phyloP scores from a whole-genome alignment of 805 yeast species.

The Metschnikowia reukaufii region DNA sequence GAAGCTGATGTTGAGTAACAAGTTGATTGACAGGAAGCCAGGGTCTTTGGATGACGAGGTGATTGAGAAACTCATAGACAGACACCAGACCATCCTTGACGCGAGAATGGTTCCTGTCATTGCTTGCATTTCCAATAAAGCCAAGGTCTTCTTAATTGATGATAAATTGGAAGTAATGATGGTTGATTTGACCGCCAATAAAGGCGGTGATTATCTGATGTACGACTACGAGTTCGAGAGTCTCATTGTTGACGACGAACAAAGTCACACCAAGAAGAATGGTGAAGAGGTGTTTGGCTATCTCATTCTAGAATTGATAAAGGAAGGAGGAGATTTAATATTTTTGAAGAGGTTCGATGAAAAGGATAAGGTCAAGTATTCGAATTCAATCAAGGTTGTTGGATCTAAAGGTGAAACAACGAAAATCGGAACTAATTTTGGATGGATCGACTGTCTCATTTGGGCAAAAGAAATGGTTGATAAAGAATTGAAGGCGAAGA shows the following conservation, averaged over 20 bases:
- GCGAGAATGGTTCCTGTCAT: slow-evolving; percentile 31
- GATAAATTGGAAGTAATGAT: slow-evolving; percentile 26
- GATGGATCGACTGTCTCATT: slow-evolving; percentile 71
- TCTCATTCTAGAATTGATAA: slow-evolving; percentile 60
- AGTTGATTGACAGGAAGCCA: slow-evolving; percentile 21
- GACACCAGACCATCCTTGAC: slow-evolving; percentile 22
- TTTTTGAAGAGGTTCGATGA: slow-evolving; percentile 44
- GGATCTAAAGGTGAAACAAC: slow-evolving; percentile 29
- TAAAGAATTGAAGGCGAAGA: slow-evolving; percentile 9
- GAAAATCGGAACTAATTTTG: slow-evolving; percentile 47
- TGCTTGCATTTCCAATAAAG: slow-evolving; percentile 40
- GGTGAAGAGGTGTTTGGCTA: slow-evolving; percentile 57
- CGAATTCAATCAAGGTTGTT: slow-evolving; percentile 28
- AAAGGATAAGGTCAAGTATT: slow-evolving; percentile 33
- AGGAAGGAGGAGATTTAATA: slow-evolving; percentile 52
- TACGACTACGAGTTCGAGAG: slow-evolving; percentile 74
- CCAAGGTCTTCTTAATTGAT: slow-evolving; percentile 43
- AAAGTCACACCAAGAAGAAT: not conserved
- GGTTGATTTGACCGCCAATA: slow-evolving; percentile 45
- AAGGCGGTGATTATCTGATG: slow-evolving; percentile 53
- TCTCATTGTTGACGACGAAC: slow-evolving; percentile 16
- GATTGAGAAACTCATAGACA: slow-evolving; percentile 34
- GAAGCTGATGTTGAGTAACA: slow-evolving; percentile 36
- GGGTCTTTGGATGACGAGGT: slow-evolving; percentile 25
- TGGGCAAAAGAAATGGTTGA: slow-evolving; percentile 57